These are phyloP conservation scores for Opeltia flavorubescens DNA, from an alignment of 495 filamentous ascomycete species.

Conservation along the genomic window DNA sequence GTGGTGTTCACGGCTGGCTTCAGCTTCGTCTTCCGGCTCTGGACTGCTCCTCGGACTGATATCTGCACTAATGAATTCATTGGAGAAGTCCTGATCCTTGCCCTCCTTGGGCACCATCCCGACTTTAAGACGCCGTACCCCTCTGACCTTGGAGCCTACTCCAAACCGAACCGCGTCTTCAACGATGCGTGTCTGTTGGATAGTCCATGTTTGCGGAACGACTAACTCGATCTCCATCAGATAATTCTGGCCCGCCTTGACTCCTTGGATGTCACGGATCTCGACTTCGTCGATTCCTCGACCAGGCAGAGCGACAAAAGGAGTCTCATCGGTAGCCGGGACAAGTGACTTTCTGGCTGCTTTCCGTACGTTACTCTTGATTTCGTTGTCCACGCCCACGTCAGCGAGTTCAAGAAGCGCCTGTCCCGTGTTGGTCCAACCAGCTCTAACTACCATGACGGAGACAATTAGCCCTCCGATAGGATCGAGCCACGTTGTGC, in stretches of 20 bases:
- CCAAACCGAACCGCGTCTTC: constrained; percentile 57
- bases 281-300: constrained; percentile 37
- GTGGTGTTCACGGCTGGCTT: constrained; percentile 27
- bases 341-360: constrained; percentile 46
- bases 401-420: constrained; percentile 82
- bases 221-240: constrained; percentile 75
- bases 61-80: constrained; percentile 66
- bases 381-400: constrained; percentile 70
- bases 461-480: constrained; percentile 86
- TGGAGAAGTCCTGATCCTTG: constrained; percentile 37
- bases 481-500: constrained; percentile 88
- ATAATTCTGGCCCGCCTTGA: constrained; percentile 93
- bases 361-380: constrained; percentile 52
- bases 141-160: constrained; percentile 61
- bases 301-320: constrained; percentile 6
- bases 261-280: constrained; percentile 60
- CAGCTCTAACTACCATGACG: constrained; percentile 81
- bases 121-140: constrained; percentile 66
- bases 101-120: constrained; percentile 61
- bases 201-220: constrained; percentile 56
- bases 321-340: constrained; percentile 6
- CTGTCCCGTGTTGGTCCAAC: constrained; percentile 68
- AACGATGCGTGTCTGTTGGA: constrained; percentile 49
- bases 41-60: constrained; percentile 47
- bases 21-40: constrained; percentile 47